phyloP scores from a whole-genome alignment of 305 asterid species.

The Stenogyne calaminthoides region DNA sequence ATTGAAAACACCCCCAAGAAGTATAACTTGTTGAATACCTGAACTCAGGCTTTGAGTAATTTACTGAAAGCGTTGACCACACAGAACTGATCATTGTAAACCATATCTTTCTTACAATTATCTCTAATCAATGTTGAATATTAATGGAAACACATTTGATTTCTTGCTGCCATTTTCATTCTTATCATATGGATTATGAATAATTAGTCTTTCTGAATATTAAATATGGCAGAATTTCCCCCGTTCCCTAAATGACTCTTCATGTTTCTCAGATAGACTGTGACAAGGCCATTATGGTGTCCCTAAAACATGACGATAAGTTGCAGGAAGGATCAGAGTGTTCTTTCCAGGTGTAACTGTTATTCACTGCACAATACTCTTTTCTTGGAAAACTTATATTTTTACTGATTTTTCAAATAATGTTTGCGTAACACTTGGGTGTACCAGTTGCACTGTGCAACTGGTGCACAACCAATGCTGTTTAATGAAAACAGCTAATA shows the following conservation, averaged over 20 bases:
- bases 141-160: constrained; percentile 3
- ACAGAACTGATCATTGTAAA: not conserved
- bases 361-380: constrained; percentile 18
- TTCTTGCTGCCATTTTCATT: not conserved
- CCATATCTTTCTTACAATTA: not conserved
- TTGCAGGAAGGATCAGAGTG: constrained; percentile 88
- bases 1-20: not conserved
- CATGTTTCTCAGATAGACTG: constrained; percentile 64
- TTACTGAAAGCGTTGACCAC: constrained; percentile 6
- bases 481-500: too few relatives aligned
- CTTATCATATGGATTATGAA: not conserved
- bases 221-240: not conserved
- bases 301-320: constrained; percentile 85
- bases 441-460: too few relatives aligned
- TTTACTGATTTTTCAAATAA: constrained; percentile 9
- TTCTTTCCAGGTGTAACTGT: constrained; percentile 72
- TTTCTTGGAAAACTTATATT: not conserved
- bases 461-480: too few relatives aligned
- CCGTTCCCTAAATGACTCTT: constrained; percentile 12
- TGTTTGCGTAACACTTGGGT: not conserved
- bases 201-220: not conserved
- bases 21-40: not conserved
- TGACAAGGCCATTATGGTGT: constrained; percentile 92
- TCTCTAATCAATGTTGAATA: not conserved
- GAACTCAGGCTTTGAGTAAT: constrained; percentile 3